phyloP scores from a whole-genome alignment of 768 basidiomycete genomes.

The Boletus subparvulus region DNA sequence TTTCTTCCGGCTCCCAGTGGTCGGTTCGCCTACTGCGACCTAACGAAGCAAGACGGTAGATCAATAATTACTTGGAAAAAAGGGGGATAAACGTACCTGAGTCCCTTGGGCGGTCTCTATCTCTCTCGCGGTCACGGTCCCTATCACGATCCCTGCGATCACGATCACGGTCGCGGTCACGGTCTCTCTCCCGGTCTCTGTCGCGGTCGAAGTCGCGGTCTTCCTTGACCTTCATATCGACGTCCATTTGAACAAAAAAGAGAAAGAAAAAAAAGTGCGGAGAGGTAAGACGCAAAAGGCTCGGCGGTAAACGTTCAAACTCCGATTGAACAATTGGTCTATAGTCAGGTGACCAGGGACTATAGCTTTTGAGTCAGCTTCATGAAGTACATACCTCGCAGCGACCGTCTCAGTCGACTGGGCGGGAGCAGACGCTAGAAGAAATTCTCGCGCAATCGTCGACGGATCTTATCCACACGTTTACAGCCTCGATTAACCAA shows the following conservation, averaged over 20 bases:
- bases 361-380: too few relatives aligned
- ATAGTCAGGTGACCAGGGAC: constrained; percentile 20
- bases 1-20: constrained; percentile 84
- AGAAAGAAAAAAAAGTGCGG: constrained; percentile 2
- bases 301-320: constrained; percentile 6
- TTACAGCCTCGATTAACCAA: constrained; percentile 21
- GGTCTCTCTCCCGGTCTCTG: constrained; percentile 44
- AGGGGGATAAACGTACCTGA: constrained; percentile 41
- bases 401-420: background rate
- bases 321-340: constrained; percentile 15
- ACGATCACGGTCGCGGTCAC: constrained; percentile 37
- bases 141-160: constrained; percentile 47
- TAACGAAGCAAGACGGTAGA: constrained; percentile 20
- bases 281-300: constrained; percentile 14
- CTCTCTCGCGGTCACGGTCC: constrained; percentile 42
- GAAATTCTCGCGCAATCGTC: constrained; percentile 23
- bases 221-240: constrained; percentile 80
- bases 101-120: constrained; percentile 56
- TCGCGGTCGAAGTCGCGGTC: constrained; percentile 65
- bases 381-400: background rate
- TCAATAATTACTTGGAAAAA: background rate
- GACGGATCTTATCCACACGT: constrained; percentile 16
- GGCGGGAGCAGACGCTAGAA: constrained; percentile 14
- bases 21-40: constrained; percentile 54
- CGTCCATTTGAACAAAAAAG: constrained; percentile 54